Conservation (phyloP, 2,329 filamentous ascomycete genomes). For the Pseudopithomyces chartarum region DNA sequence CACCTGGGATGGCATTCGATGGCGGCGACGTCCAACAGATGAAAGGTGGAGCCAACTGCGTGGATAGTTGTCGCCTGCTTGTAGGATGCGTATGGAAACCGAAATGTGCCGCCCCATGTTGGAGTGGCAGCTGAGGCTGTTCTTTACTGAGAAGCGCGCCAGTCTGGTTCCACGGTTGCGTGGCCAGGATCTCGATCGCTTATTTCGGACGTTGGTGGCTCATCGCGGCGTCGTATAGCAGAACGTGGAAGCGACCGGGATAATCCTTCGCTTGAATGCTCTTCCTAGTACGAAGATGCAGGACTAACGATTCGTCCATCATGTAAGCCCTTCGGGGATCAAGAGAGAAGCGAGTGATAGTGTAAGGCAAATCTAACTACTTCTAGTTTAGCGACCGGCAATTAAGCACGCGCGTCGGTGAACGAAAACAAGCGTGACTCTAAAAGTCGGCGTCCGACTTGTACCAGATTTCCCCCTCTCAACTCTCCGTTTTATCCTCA, state of each 20-base stretch:
- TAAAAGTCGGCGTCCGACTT: background rate
- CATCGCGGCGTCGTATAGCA: background rate
- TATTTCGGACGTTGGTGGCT: background rate
- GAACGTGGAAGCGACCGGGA: background rate
- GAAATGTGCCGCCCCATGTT: background rate
- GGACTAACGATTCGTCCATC: background rate
- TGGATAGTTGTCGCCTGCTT: background rate
- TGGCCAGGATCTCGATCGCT: background rate
- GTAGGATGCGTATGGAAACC: slow-evolving; percentile 1
- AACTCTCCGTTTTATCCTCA: background rate
- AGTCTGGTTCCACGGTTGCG: background rate
- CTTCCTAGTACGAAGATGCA: background rate
- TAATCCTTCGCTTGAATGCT: background rate
- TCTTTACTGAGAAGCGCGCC: background rate
- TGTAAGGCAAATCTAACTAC: background rate
- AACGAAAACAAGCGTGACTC: background rate
- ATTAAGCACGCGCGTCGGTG: background rate
- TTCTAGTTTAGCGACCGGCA: background rate
- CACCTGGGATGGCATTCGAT: background rate
- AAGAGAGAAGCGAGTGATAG: background rate
- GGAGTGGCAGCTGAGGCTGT: background rate
- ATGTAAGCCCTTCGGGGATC: background rate
- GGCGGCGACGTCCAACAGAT: slow-evolving; percentile 4
- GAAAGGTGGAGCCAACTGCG: slow-evolving; percentile 4
- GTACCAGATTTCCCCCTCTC: background rate